Evolutionary conservation across 2,329 filamentous ascomycete species (phyloP), one percentile per base, ranked within the genome.

Genomic region (Tolypocladium ovalisporum): DNA sequence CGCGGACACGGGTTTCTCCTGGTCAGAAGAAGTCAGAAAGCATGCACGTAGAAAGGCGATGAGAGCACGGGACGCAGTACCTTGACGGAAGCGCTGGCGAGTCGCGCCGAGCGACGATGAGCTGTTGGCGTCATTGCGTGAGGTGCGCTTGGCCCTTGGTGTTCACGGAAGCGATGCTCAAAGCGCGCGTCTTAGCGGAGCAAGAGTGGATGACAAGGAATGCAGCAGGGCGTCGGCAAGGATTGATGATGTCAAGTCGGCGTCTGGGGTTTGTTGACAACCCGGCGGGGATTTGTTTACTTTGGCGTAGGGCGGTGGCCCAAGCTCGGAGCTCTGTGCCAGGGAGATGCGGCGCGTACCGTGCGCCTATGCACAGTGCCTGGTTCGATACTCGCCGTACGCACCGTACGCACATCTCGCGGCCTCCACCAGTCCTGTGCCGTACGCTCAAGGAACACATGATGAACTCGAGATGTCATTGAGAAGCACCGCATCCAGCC

Each of bases 41-140:
- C 39, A 53, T 13, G 32, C 35, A 32, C 24, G 8, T 39, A 32
- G 35, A 40, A 22, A 40, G 8, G 15, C 15, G 15, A 39, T 22
- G 24, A 39, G n/a, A 29, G 56, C 32, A 39, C 24, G 55, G 36
- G 57, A 61, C 64, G 56, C 47, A 62, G 63, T 66, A 75, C 73
- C 72, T 74, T 75, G 24, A 63, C 60, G 52, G 61, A 62, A 47
- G 67, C 63, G 61, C 66, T 66, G 56, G 74, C 74, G 67, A 77
- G 67, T 62, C 75, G 73, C 63, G 75, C 74, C 56, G 75, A 77
- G 59, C 75, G 73, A 64, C 75, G 75, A 65, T 73, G 73, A 58
- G 73, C 71, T 55, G 71, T 71, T 56, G 73, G 70, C 71, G 54
- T 47, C 54, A 53, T 70, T 54, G 51, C 29, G 39, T 40, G 54